Evolutionary conservation across 2,329 filamentous ascomycete genomes (phyloP).

Genomic region (Fusarium concolor): DNA sequence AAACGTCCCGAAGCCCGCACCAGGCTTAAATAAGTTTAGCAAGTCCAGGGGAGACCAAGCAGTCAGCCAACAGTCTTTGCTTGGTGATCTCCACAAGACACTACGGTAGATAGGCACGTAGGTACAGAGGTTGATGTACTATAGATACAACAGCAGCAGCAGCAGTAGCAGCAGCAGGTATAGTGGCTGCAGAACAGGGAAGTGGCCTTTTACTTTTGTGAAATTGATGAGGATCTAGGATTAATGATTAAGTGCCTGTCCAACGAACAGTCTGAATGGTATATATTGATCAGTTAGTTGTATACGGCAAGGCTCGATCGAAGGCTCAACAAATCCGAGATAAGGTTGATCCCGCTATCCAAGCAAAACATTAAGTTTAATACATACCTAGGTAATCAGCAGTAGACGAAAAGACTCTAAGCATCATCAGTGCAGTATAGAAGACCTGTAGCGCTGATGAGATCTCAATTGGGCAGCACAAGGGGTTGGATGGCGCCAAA

Average conservation of each 20-base stretch:
- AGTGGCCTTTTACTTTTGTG: constrained; percentile 3
- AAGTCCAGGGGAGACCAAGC: constrained; percentile 27
- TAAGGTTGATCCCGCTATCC: constrained; percentile 35
- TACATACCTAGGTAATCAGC: not conserved
- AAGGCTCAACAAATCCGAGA: constrained; percentile 12
- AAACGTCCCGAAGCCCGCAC: constrained; percentile 41
- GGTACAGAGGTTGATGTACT: not conserved
- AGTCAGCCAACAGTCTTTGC: constrained; percentile 31
- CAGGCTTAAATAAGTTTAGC: constrained; percentile 29
- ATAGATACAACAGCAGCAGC: not conserved
- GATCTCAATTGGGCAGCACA: constrained; percentile 45
- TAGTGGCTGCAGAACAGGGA: constrained; percentile 44
- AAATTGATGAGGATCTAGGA: not conserved
- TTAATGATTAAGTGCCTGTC: not conserved
- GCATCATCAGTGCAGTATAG: constrained; percentile 3
- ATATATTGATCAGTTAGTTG: not conserved
- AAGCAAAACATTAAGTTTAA: constrained; percentile 11
- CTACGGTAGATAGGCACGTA: no score
- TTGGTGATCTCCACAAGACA: constrained; percentile 22
- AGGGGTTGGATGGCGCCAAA: constrained; percentile 35
- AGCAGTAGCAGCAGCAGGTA: constrained; percentile 7
- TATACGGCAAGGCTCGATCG: constrained; percentile 13
- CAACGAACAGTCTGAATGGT: not conserved
- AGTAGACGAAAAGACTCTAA: not conserved
- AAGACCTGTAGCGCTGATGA: constrained; percentile 36